Evolutionary conservation across 2,329 filamentous ascomycete species (phyloP).

Genomic region (Mycosphaerella sp.): DNA sequence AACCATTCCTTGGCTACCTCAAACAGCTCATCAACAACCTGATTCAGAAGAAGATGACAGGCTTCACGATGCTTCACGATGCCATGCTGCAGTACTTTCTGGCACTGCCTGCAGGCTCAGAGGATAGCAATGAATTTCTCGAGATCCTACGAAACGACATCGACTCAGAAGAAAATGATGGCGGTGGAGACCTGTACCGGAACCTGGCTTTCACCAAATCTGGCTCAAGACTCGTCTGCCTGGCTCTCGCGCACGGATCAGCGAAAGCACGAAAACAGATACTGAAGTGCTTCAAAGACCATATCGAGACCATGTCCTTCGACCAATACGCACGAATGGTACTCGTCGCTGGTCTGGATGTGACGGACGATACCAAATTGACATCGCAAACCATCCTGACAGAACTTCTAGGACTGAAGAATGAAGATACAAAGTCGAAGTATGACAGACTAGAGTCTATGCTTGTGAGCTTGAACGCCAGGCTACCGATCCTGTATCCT

Average conservation of each 20-base stretch:
- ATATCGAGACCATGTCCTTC: slow-evolving; percentile 74
- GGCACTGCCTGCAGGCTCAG: slow-evolving; percentile 67
- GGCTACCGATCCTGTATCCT: slow-evolving; percentile 69
- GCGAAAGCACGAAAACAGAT: slow-evolving; percentile 92
- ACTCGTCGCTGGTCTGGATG: slow-evolving; percentile 78
- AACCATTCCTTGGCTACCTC: slow-evolving; percentile 78
- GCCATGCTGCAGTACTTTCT: slow-evolving; percentile 97
- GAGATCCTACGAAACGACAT: slow-evolving; percentile 90
- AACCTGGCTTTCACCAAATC: slow-evolving; percentile 94
- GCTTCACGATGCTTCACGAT: slow-evolving; percentile 96
- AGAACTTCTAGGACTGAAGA: slow-evolving; percentile 67
- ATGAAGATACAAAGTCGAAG: slow-evolving; percentile 42
- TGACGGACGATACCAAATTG: slow-evolving; percentile 90
- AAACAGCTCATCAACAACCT: slow-evolving; percentile 84
- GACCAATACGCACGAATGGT: slow-evolving; percentile 74
- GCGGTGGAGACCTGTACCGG: slow-evolving; percentile 79
- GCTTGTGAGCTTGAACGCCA: slow-evolving; percentile 59
- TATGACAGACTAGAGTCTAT: slow-evolving; percentile 57
- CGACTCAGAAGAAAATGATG: slow-evolving; percentile 44
- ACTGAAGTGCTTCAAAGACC: slow-evolving; percentile 84
- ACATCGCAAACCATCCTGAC: slow-evolving; percentile 78
- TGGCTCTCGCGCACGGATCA: slow-evolving; percentile 74
- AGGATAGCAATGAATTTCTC: slow-evolving; percentile 79
- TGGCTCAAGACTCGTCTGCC: slow-evolving; percentile 72
- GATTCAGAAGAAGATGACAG: slow-evolving; percentile 92